Evolutionary conservation across 768 basidiomycete species (phyloP).

Genomic region (Mycena polygramma): DNA sequence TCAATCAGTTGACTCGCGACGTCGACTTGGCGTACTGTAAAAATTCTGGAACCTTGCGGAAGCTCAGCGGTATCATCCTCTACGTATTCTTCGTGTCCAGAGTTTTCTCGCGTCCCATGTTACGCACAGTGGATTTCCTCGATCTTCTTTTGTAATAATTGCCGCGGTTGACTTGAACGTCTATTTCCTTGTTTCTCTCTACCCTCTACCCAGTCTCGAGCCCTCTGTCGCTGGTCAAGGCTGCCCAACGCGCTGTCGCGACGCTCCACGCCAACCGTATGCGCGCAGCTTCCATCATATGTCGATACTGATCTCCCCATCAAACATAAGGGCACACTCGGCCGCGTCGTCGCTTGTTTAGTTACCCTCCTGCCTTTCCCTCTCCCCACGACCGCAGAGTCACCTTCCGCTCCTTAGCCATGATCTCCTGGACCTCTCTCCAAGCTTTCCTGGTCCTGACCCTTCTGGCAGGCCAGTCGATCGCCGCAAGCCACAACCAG

Average conservation of each 20-base stretch:
- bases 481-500: slow-evolving; percentile 7
- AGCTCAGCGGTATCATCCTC: no score
- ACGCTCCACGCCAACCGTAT: neutral
- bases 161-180: no score
- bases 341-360: neutral
- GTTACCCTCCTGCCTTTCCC: neutral
- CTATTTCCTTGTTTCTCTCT: no score
- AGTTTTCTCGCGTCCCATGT: no score
- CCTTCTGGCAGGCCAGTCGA: slow-evolving; percentile 23
- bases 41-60: no score
- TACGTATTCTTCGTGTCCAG: no score
- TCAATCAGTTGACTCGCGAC: no score
- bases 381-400: slow-evolving; percentile 25
- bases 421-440: slow-evolving; percentile 35
- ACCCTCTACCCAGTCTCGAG: neutral
- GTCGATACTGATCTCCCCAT: slow-evolving; percentile 9
- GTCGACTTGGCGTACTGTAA: no score
- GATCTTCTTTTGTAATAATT: no score
- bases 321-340: slow-evolving; percentile 4
- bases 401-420: slow-evolving; percentile 36
- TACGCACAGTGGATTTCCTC: no score
- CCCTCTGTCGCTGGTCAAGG: neutral
- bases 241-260: neutral
- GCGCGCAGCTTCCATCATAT: slow-evolving; percentile 9
- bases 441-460: slow-evolving; percentile 34